Base-by-base conservation (phyloP, 2,329 filamentous ascomycete genomes). In the Harringtonia aguacate region DNA sequence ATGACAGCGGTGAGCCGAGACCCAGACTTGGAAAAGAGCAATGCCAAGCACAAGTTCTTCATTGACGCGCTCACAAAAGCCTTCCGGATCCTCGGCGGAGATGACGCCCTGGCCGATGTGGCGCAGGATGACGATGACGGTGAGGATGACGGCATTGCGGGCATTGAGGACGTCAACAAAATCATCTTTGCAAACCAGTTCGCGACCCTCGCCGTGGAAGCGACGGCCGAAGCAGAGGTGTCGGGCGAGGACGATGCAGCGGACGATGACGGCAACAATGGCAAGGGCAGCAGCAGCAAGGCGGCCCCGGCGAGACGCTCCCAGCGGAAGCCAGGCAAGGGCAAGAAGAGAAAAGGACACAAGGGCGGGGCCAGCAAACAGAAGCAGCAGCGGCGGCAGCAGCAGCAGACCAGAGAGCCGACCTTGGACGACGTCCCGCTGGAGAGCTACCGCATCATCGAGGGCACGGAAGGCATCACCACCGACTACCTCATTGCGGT, bases 401-500 rank as follows among this genome's bases (percentile, higher is more conserved):
- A 21, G n/a, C 3, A 22, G 18, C 18, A 6, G 14, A 18, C 55
- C 50, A 53, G 51, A 15, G 50, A 56, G 24, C 7, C 52, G 5
- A 49, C 14, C 15, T 46, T 62, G 18, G 58, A 63, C 3, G 59
- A 66, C n/a, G 47, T 69, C 4, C 63, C 67, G 0, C 38, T 72
- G 18, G 66, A 71, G 43, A 66, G 59, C 37, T 45, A 40, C 37
- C 43, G 43, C 37, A 45, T 45, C 37, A 45, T 45, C 15, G 31
- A 41, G 28, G 61, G 62, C 39, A 50, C 58, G 3, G 57, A 58
- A 18, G 61, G 56, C 2, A 49, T 59, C 15, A 41, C 59, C 7
- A 65, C 63, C 0, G 63, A 69, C 13, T 71, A 68, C 51, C 46
- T 68, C 21, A 61, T 72, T 48, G 68, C 69, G 17, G 59, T 62